Evolutionary conservation across 495 filamentous ascomycete species (phyloP), one percentile per base, ranked within the genome.

Genomic region (Echria macrotheca): DNA sequence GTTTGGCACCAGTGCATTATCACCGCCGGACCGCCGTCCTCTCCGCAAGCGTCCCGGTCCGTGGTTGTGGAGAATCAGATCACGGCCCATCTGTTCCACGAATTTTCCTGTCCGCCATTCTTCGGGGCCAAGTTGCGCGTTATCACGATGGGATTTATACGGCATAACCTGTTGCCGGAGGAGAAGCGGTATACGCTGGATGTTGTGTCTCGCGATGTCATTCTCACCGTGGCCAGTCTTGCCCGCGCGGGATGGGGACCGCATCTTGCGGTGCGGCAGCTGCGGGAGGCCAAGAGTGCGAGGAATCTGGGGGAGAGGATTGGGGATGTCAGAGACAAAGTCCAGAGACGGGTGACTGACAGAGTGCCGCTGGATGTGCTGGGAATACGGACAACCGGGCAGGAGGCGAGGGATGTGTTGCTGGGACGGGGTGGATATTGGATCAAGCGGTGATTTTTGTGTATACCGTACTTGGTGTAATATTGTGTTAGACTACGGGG

Each of bases 101-200:
- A 79, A 21, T 69, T 79, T 24, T 31, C 29, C 18, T n/a, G n/a
- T n/a, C 59, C 59, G 0, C 47, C 57, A 0, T 60, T 74, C 26
- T 52, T 71, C 10, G 53, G 66, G 14, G 43, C 58, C 8, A 72
- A 69, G 33, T 19, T 83, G 1, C 61, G 76, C 17, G 54, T 82
- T 32, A 56, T 76, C n/a, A 32, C 81, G 5, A 75, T 85, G 73
- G 80, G 80, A 1, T 78, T 69, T 22, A 47, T 82, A 14, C 74
- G 71, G 8, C 59, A 65, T 12, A 48, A 63, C 10, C 65, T 69
- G 0, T 52, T 45, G 2, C 62, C 61, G 10, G 63, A 60, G 17
- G 60, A 66, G 1, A 59, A 50, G 5, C 68, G 77, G 32, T 70
- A 69, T 1, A 58, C 66, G 2, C 44, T 76, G 4, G 56, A 76